Base-by-base conservation (phyloP, 345 rosid genomes). In the Rhizophora apiculata region DNA sequence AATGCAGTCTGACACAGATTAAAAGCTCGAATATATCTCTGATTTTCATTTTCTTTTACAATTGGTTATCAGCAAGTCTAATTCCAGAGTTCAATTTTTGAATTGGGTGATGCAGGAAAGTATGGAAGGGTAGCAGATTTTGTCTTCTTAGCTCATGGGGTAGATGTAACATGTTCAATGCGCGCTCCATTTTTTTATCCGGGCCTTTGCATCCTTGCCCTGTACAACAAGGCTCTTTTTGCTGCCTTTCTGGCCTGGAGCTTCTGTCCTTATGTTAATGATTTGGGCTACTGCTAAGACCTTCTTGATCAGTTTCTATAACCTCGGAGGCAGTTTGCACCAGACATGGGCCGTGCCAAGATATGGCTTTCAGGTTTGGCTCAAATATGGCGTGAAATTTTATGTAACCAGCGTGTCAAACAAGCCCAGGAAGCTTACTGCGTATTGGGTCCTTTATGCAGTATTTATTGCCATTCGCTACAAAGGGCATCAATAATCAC, bases 391-490 rank as follows among this genome's bases (percentile, higher is more conserved):
- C 27, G 13, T 22, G 24, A 55, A 55, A 55, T 55, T 43, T 43
- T 43, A 43, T 43, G 18, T 15, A 43, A 3, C 49, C 15, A 19
- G 16, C 49, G 16, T 43, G 15, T 15, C 18, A 43, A 43, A 3
- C 49, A 43, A 43, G 3, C 18, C 16, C 49, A 43, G 15, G 49
- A 13, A 43, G 49, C 49, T 43, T 10, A 21, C 29, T 22, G 10
- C 29, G 7, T 10, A 8, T 6, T 24, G 26, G 29, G 11, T 56
- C 6, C 15, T 22, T 56, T 24, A 21, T 76, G 84, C 87, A 92
- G 99, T 96, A 96, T 70, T 96, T 96, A 81, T 85, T 92, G 80
- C 97, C 99, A 52, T 90, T 90, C 85, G 91, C 97, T 31, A 81
- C 75, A 51, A 82, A 85, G 21, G 99, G 97, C 7, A 96, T 92